phyloP scores from a whole-genome alignment of 257 asterid species.

The Solanum paucissectum region DNA sequence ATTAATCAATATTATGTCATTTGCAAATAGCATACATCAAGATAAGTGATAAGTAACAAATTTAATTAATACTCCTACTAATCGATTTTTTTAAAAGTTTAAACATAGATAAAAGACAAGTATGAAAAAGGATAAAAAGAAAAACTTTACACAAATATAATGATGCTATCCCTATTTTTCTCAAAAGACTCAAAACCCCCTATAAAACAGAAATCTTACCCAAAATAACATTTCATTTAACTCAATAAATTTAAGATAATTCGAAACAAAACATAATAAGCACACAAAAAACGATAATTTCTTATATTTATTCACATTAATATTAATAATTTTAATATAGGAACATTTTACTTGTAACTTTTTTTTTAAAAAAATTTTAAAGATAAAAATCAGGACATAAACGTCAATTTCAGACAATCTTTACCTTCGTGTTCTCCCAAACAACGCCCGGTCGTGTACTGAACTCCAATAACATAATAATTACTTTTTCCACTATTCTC shows the following conservation, averaged over 20 bases:
- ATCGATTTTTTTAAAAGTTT: too few species aligned
- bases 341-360: background rate
- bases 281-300: background rate
- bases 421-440: background rate
- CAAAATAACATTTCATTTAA: background rate
- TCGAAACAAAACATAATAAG: background rate
- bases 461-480: background rate
- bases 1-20: too few species aligned
- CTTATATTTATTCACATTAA: background rate
- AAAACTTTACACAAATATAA: background rate
- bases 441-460: background rate
- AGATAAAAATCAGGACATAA: background rate
- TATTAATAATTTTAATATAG: background rate
- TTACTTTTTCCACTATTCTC: background rate
- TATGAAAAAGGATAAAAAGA: background rate
- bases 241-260: background rate
- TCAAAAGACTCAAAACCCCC: background rate
- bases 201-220: background rate
- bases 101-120: background rate
- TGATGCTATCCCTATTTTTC: background rate
- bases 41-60: too few species aligned
- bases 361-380: background rate
- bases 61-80: too few species aligned
- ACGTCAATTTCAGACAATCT: background rate
- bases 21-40: too few species aligned